Percentiles rank a stretch among this genome's conserved stretches.
Conservation (phyloP, 1,284 basidiomycete genomes). For the Anthracocystis walkeri region DNA sequence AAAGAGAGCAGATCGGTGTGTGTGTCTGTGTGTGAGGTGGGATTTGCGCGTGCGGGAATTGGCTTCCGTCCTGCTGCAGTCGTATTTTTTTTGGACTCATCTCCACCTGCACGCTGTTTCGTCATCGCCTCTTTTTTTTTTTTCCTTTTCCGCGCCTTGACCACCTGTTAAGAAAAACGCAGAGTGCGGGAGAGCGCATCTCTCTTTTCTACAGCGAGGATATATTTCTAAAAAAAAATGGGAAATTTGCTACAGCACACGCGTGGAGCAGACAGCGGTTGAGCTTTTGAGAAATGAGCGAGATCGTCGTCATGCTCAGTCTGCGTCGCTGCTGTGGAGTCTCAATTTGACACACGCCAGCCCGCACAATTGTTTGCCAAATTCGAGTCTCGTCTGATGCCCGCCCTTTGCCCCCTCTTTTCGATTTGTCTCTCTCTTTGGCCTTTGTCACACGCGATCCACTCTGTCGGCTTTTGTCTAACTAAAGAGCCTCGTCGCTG, state of each 20-base stretch:
- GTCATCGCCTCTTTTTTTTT: conserved; percentile 12
- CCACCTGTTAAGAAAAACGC: not conserved
- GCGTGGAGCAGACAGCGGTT: too few species aligned
- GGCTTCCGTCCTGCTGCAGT: conserved; percentile 8
- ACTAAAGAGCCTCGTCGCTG: too few species aligned
- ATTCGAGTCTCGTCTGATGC: too few species aligned
- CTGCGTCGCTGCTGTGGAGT: too few species aligned
- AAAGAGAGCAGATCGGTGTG: not conserved
- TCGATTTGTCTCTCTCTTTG: too few species aligned
- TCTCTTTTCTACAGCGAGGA: not conserved
- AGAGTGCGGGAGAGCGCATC: not conserved
- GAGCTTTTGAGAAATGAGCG: too few species aligned
- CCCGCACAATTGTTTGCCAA: too few species aligned
- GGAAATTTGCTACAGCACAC: not conserved
- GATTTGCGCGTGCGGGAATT: not conserved
- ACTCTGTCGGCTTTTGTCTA: too few species aligned
- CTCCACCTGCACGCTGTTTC: conserved; percentile 12
- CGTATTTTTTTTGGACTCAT: not conserved
- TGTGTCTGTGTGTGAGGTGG: not conserved
- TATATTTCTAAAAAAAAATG: not conserved
- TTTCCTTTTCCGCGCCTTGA: conserved; percentile 8
- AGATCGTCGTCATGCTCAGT: too few species aligned
- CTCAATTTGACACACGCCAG: too few species aligned
- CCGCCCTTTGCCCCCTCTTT: too few species aligned
- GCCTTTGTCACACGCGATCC: too few species aligned